phyloP scores from a whole-genome alignment of 2,329 filamentous ascomycete species.

The Paraphoma sp. region DNA sequence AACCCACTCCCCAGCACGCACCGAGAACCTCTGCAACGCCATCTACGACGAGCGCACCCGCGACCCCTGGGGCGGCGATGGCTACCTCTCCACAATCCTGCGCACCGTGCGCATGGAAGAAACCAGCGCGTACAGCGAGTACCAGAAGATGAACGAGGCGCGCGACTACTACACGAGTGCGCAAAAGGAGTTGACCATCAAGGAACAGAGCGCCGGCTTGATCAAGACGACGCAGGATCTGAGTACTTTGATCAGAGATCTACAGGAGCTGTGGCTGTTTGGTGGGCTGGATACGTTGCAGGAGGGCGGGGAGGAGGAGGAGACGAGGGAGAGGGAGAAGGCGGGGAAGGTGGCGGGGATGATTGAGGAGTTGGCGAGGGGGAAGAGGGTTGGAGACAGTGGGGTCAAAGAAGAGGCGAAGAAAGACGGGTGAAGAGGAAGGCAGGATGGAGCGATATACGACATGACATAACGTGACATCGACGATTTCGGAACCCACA shows the following conservation, averaged over 20 bases:
- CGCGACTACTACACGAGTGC: conserved; percentile 63
- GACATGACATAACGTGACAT: no score
- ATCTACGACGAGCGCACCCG: conserved; percentile 55
- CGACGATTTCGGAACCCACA: no score
- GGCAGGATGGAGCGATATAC: conserved; percentile 3
- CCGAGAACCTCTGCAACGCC: conserved; percentile 48
- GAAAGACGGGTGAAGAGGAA: neutral
- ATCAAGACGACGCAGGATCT: conserved; percentile 69
- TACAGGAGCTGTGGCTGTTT: conserved; percentile 73
- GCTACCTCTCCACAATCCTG: conserved; percentile 61
- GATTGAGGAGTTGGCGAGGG: conserved; percentile 31
- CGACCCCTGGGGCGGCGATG: conserved; percentile 29
- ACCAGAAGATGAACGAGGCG: conserved; percentile 29
- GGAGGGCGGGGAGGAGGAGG: conserved; percentile 28
- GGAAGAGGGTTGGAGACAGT: conserved; percentile 4
- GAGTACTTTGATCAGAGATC: conserved; percentile 63
- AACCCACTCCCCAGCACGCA: conserved; percentile 37
- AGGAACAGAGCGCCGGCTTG: conserved; percentile 65
- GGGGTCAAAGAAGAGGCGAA: neutral
- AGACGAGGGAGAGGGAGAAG: conserved; percentile 24
- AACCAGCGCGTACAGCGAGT: conserved; percentile 18
- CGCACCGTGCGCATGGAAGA: conserved; percentile 60
- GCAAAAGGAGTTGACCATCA: conserved; percentile 63
- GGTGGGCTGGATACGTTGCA: conserved; percentile 66
- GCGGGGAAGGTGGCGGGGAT: conserved; percentile 27